Base-by-base conservation (phyloP, 345 rosid species). In the Eucalyptus regnans region DNA sequence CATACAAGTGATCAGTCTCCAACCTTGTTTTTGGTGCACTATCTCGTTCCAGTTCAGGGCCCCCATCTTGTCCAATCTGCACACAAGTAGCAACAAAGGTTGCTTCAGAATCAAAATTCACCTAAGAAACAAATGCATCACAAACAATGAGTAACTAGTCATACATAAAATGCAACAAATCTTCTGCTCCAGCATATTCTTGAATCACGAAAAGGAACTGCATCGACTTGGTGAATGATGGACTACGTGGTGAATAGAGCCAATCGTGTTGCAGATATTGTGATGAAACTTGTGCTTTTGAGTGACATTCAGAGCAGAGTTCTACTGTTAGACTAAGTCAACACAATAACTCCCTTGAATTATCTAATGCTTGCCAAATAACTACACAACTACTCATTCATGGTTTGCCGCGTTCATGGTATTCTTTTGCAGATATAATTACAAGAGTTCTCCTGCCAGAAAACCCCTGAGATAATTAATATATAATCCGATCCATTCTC, bases 51-150 rank as follows among this genome's bases (percentile, higher is more conserved):
- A 94, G 86, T 94, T 88, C 88, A 97, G 91, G 60, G 98, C 98
- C 87, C 99, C 99, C 95, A 96, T 91, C 91, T 94, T 95, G 89
- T 95, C 93, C 95, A 96, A 93, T 89, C 99, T 97, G 92, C 86
- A 90, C 9, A 88, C 88, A 86, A n/a, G 29, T 44, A 44, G 41
- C 64, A 90, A 62, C 43, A 6, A 37, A 71, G 46, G 14, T 71
- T 37, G 25, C 46, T 71, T 18, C 1, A 71, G 25, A 76, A 37
- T 3, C 41, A 41, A 71, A 37, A 37, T 18, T 71, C 81, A 71
- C 46, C 46, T 2, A 18, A 18, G 81, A 71, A 33, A 68, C 80
- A 9, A 20, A 17, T 9, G 25, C 6, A 5, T 37, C 48, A 37
- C 48, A 76, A 20, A 18, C 9, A 20, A 37, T 37, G 83, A 37